Conservation (phyloP, 345 rosid species). For the Barbarea vulgaris region DNA sequence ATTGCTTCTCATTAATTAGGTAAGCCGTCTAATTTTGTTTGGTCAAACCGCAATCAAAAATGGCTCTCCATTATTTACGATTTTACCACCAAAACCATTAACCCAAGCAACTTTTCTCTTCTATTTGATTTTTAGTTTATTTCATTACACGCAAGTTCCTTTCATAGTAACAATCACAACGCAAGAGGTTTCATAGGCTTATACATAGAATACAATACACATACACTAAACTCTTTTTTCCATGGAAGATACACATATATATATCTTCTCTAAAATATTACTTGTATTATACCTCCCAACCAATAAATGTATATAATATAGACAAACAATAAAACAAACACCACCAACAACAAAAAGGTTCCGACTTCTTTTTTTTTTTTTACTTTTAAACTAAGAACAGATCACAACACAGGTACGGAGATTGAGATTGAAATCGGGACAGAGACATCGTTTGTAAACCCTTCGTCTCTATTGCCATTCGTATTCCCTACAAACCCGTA, state of each 20-base stretch:
- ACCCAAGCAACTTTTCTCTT: conserved; percentile 6
- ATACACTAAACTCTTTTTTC: conserved; percentile 20
- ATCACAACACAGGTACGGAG: conserved; percentile 45
- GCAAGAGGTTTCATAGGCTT: conserved; percentile 1
- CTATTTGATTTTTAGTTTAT: background rate
- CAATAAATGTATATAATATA: conserved; percentile 42
- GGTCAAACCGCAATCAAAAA: background rate
- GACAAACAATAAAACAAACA: conserved; percentile 35
- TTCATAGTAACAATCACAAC: background rate
- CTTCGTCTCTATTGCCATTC: conserved; percentile 30
- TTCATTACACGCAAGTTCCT: background rate
- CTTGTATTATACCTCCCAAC: conserved; percentile 42
- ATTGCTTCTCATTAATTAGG: background rate
- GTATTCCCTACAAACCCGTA: conserved; percentile 70
- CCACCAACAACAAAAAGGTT: conserved; percentile 26
- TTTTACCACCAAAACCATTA: background rate
- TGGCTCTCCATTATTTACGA: background rate
- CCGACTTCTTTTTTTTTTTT: background rate
- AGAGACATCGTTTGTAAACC: conserved; percentile 58
- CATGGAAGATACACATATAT: conserved; percentile 16
- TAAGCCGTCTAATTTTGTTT: background rate
- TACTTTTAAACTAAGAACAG: conserved; percentile 7
- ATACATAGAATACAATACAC: conserved; percentile 22
- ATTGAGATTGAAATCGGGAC: conserved; percentile 69
- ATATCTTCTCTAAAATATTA: conserved; percentile 8